Evolutionary conservation across 306 rosid genomes (phyloP), one percentile per base, ranked within the genome.

Genomic region (Gillenia trifoliata): DNA sequence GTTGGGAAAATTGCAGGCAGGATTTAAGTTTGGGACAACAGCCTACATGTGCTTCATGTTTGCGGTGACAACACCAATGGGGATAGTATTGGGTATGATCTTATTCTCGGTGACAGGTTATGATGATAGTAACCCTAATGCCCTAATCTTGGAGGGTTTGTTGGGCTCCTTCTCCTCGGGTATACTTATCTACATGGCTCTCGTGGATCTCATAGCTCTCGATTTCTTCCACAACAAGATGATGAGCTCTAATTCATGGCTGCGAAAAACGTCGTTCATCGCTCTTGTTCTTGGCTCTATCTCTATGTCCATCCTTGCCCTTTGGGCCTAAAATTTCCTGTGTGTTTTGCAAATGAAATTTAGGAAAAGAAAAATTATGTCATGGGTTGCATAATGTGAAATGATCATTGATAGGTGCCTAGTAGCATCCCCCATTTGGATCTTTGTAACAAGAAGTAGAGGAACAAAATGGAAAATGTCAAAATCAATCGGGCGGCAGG

Each of bases 151-250:
- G 84, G 98, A 94, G 71, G 98, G 98, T 0, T 81, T 94, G 75
- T 49, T 94, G 45, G 96, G 98, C 11, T 91, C 98, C 5, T 57
- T 94, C 69, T 94, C 98, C 11, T 89, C 97, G 0, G 98, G 98
- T 29, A 88, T 91, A 64, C 89, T 94, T 2, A 90, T 94, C 28
- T 94, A 94, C 85, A 94, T 94, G 98, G 98, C 91, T 30, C 90
- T 94, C 3, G 98, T 94, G 5, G 98, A 94, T 63, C 97, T 94
- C 33, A 86, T 94, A 54, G 90, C 98, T 19, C 81, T 79, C 30
- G 97, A 94, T 85, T 94, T 94, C 90, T 94, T 94, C 74, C 97
- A 94, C 79, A 94, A 90, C 89, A 91, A 94, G 82, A 75, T 94
- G 82, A 87, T 91, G 82, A 88, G 54, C 77, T 88, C 97, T 1